phyloP scores from a whole-genome alignment of 768 basidiomycete species.

The Exsudoporus frostii region DNA sequence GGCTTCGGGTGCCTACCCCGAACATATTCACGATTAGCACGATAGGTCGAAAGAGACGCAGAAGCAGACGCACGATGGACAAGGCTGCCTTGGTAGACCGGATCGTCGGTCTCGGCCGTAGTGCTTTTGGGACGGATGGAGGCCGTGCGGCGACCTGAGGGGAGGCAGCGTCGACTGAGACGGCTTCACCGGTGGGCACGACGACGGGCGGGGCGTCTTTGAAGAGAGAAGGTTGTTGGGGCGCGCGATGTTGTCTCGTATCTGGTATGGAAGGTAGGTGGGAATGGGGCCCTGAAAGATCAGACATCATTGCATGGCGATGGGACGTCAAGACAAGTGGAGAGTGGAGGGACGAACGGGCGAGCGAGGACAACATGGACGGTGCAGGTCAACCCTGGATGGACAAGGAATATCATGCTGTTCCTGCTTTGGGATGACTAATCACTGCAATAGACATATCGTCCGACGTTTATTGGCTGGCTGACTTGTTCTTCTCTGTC shows the following conservation, averaged over 20 bases:
- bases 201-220: conserved; percentile 53
- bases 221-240: conserved; percentile 15
- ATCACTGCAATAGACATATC: conserved; percentile 9
- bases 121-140: conserved; percentile 62
- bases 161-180: conserved; percentile 59
- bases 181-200: conserved; percentile 41
- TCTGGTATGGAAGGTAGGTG: conserved; percentile 21
- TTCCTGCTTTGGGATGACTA: conserved; percentile 12
- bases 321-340: conserved; percentile 14
- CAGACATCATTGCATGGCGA: conserved; percentile 68
- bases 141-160: conserved; percentile 73
- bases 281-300: conserved; percentile 39
- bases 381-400: not conserved
- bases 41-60: not conserved
- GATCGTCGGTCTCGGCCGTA: conserved; percentile 62
- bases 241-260: conserved; percentile 11
- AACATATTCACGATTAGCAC: not conserved
- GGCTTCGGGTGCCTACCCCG: conserved; percentile 70
- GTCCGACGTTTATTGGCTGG: conserved; percentile 3
- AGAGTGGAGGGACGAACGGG: conserved; percentile 5
- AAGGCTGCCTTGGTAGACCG: conserved; percentile 76
- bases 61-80: conserved; percentile 51
- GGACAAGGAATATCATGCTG: not conserved
- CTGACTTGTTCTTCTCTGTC: not conserved
- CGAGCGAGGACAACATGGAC: conserved; percentile 23